phyloP scores from a whole-genome alignment of 177 flowering plant species.

The Vitis hybrid region DNA sequence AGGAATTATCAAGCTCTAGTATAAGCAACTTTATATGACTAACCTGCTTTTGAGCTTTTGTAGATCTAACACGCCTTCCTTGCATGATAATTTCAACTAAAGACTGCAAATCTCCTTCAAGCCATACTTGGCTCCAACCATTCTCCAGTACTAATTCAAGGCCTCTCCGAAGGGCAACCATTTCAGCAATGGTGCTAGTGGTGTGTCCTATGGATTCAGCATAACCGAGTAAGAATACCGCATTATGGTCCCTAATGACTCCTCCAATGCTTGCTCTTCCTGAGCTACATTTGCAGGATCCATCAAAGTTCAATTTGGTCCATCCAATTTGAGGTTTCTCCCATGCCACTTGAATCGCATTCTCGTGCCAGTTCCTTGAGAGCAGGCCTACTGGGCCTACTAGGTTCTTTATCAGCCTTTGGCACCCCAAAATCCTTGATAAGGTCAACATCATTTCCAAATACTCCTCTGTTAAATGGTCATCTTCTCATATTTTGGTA shows the following conservation, averaged over 20 bases:
- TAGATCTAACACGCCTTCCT: constrained; percentile 30
- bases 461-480: background rate
- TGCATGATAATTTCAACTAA: constrained; percentile 53
- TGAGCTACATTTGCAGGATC: constrained; percentile 46
- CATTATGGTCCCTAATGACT: constrained; percentile 63
- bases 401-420: constrained; percentile 17
- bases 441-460: constrained; percentile 19
- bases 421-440: constrained; percentile 19
- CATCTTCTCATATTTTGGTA: too few relatives aligned
- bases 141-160: constrained; percentile 66
- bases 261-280: constrained; percentile 79
- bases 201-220: constrained; percentile 66
- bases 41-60: constrained; percentile 38
- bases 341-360: constrained; percentile 58
- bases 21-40: constrained; percentile 47
- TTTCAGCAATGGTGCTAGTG: constrained; percentile 59
- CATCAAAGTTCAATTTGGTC: constrained; percentile 80
- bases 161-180: constrained; percentile 56
- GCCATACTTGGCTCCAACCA: constrained; percentile 68
- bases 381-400: constrained; percentile 19
- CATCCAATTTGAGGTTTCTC: constrained; percentile 61
- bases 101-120: constrained; percentile 74
- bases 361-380: constrained; percentile 30
- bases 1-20: constrained; percentile 44
- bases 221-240: constrained; percentile 64